phyloP scores from a whole-genome alignment of 306 rosid genomes.

The Arachis stenosperma region DNA sequence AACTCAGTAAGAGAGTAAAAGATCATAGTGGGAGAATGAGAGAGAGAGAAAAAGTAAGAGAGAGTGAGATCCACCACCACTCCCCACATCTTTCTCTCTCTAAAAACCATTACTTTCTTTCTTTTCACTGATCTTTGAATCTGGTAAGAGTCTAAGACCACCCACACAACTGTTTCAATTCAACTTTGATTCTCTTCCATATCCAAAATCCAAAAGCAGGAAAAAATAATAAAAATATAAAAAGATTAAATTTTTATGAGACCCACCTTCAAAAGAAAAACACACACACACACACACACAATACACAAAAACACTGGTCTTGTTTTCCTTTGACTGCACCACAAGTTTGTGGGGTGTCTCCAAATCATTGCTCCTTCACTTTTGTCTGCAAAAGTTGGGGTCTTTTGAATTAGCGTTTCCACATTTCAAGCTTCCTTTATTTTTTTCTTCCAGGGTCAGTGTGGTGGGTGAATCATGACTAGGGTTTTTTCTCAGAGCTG shows the following conservation, averaged over 20 bases:
- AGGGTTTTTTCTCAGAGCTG: conserved; percentile 54
- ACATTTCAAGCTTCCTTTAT: conserved; percentile 34
- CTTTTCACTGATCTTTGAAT: conserved; percentile 49
- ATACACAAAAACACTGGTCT: conserved; percentile 19
- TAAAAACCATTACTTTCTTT: conserved; percentile 44
- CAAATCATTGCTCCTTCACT: conserved; percentile 78
- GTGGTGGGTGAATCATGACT: background rate
- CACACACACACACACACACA: background rate
- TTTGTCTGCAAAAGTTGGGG: conserved; percentile 78
- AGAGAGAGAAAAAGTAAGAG: background rate
- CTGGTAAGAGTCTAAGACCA: conserved; percentile 18
- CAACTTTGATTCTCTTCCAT: conserved; percentile 49
- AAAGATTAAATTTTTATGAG: conserved; percentile 1
- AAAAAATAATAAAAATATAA: conserved; percentile 4
- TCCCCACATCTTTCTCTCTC: conserved; percentile 35
- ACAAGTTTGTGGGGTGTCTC: conserved; percentile 69
- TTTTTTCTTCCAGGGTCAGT: background rate
- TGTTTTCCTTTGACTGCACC: conserved; percentile 60
- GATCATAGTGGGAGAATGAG: conserved; percentile 3
- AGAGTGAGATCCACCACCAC: conserved; percentile 33
- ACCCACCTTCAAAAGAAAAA: conserved; percentile 30
- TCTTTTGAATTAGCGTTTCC: conserved; percentile 55
- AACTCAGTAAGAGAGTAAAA: background rate
- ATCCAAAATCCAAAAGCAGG: conserved; percentile 23
- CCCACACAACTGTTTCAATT: conserved; percentile 28